A percentile compares a stretch with the other conserved stretches of the same genome.
These are phyloP conservation scores for Syzygium oleosum DNA, from an alignment of 345 rosid genomes.

Conservation along the genomic window DNA sequence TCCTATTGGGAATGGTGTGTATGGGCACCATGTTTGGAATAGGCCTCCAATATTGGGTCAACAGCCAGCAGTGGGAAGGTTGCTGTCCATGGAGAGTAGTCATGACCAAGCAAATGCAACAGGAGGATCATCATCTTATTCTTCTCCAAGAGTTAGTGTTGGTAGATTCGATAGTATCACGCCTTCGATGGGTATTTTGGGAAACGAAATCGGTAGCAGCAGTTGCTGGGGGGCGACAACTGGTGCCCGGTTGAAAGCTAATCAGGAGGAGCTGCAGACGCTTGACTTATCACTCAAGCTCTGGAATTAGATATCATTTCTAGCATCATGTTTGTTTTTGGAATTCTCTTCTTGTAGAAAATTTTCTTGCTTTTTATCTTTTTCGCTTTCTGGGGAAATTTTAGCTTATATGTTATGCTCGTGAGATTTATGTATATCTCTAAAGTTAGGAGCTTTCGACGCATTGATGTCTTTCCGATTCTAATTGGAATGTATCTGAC, in stretches of 20 bases:
- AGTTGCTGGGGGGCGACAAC: neutral
- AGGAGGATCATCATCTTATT: neutral
- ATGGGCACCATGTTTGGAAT: neutral
- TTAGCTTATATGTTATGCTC: neutral
- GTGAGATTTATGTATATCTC: neutral
- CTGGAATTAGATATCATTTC: neutral
- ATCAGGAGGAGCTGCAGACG: conserved; percentile 10
- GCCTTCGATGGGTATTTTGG: neutral
- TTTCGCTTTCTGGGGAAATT: neutral
- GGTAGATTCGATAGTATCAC: conserved; percentile 31
- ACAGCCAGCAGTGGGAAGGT: conserved; percentile 7
- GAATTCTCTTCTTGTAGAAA: neutral
- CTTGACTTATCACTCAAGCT: conserved; percentile 18
- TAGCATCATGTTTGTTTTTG: neutral
- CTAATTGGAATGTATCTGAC: neutral
- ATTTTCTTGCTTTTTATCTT: neutral
- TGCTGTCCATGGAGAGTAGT: conserved; percentile 8
- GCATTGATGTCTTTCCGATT: neutral
- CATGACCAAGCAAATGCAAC: conserved; percentile 4
- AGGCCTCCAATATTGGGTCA: conserved; percentile 5
- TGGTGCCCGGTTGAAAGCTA: neutral
- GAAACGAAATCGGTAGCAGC: neutral
- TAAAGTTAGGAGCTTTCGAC: neutral
- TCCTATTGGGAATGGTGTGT: neutral
- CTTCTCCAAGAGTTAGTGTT: conserved; percentile 11